Percentiles rank a stretch among this genome's conserved stretches.
phyloP scores from a whole-genome alignment of 345 rosid genomes.

The Heritiera fomes region DNA sequence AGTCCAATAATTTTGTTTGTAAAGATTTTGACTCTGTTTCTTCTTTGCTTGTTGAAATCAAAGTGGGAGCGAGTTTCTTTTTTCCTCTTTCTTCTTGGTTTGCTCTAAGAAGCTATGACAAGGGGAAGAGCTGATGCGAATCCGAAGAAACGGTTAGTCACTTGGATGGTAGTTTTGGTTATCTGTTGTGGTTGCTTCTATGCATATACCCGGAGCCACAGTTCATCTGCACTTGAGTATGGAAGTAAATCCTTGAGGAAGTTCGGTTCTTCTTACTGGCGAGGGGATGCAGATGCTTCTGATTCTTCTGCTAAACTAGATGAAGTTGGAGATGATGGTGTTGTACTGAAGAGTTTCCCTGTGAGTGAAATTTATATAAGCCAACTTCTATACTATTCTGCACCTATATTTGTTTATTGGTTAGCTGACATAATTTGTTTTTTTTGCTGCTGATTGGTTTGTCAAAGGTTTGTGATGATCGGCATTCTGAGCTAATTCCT shows the following conservation, averaged over 20 bases:
- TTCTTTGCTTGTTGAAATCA: not conserved
- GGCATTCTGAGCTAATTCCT: conserved; percentile 92
- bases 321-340: conserved; percentile 50
- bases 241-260: conserved; percentile 68
- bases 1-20: not conserved
- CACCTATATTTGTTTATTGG: not conserved
- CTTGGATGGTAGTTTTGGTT: conserved; percentile 49
- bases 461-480: conserved; percentile 88
- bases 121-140: conserved; percentile 90
- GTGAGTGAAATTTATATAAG: conserved; percentile 47
- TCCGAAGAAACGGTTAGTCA: conserved; percentile 78
- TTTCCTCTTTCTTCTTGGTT: not conserved
- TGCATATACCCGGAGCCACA: conserved; percentile 58
- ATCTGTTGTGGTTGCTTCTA: conserved; percentile 67
- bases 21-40: not conserved
- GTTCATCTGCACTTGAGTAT: conserved; percentile 75
- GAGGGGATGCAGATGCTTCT: conserved; percentile 71
- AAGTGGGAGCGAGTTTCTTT: not conserved
- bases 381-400: conserved; percentile 18
- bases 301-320: conserved; percentile 45
- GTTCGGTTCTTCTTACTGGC: conserved; percentile 73
- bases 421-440: not conserved
- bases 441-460: not conserved
- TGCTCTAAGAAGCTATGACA: conserved; percentile 30
- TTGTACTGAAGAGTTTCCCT: conserved; percentile 71